These are phyloP conservation scores for Ascochyta lentis DNA, from an alignment of 2,329 filamentous ascomycete species.

Conservation along the genomic window DNA sequence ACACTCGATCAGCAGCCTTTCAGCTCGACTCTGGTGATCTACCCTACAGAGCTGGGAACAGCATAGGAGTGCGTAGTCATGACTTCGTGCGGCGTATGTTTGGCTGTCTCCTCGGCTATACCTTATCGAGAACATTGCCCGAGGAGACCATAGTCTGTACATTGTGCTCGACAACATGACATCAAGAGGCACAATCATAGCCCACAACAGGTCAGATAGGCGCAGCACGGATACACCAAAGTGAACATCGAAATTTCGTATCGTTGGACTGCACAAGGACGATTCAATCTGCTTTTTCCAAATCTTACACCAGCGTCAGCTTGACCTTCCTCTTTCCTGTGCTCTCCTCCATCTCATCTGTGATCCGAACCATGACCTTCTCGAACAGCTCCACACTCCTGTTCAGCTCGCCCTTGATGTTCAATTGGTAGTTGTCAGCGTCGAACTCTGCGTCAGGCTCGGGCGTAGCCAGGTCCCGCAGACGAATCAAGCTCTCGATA, in stretches of 20 bases:
- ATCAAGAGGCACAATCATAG: neutral
- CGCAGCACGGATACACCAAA: neutral
- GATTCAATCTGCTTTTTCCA: neutral
- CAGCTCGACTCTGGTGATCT: neutral
- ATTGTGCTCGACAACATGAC: neutral
- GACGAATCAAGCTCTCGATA: slow-evolving; percentile 87
- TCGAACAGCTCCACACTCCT: slow-evolving; percentile 83
- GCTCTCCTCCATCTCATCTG: slow-evolving; percentile 89
- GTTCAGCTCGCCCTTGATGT: slow-evolving; percentile 62
- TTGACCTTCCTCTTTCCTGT: slow-evolving; percentile 95
- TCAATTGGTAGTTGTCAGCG: slow-evolving; percentile 81
- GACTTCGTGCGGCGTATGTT: neutral
- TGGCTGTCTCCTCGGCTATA: neutral
- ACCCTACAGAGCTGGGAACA: neutral
- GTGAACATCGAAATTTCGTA: neutral
- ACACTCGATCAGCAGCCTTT: neutral
- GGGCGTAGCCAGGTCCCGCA: slow-evolving; percentile 79
- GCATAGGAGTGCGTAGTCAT: slow-evolving; percentile 2
- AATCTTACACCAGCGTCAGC: slow-evolving; percentile 61
- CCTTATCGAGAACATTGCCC: neutral
- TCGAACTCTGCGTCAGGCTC: slow-evolving; percentile 84
- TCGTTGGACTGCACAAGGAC: neutral
- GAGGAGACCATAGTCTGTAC: neutral
- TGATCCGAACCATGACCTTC: slow-evolving; percentile 87
- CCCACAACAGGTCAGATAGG: neutral